Base-by-base conservation (phyloP, 1,284 basidiomycete genomes). In the Boletellus deceptivus region DNA sequence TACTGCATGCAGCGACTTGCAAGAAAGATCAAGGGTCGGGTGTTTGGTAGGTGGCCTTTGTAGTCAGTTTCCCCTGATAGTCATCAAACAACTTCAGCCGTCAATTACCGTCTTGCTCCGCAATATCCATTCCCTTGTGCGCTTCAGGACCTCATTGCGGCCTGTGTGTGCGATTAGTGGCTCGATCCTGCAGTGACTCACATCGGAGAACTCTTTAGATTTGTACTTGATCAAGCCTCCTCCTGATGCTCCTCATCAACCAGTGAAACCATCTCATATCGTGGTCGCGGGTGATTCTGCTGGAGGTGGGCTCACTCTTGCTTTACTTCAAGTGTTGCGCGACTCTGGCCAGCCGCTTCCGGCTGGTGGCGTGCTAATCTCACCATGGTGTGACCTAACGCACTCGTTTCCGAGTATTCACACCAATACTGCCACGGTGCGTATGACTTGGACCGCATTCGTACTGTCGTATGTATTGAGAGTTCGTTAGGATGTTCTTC, bases 111-210 rank as follows among this genome's bases (percentile, higher is more conserved):
- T 37, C 82, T 94, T 37, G 85, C 94, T 11, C 94, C 94, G 0
- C 93, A 97, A 70, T 97, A 95, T 59, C 96, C 96, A 0, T 99
- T 98, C 71, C 96, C 96, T 0, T 98, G 96, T 60, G 93, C 89
- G 0, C 72, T 98, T 14, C 92, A 96, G 63, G 94, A 97, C 68
- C 75, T 85, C 43, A 64, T 97, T 10, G 89, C 93, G 1, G 86
- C 92, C 6, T 98, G 89, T 86, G 61, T 54, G 79, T 67, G 11
- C 31, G 17, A 34, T 22, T 29, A 16, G 18, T 3, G 2, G 10
- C 25, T 29, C 39, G 4, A 27, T 39, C 38, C 31, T 34, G 3
- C 37, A 43, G 16, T 2, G 10, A 31, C 43, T 50, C 29, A 55
- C 44, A 17, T 41, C 20, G 38, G 43, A 37, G 37, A 31, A 35